Evolutionary conservation across 1,284 basidiomycete genomes (phyloP).

Genomic region (Ceratobasidium sp.): DNA sequence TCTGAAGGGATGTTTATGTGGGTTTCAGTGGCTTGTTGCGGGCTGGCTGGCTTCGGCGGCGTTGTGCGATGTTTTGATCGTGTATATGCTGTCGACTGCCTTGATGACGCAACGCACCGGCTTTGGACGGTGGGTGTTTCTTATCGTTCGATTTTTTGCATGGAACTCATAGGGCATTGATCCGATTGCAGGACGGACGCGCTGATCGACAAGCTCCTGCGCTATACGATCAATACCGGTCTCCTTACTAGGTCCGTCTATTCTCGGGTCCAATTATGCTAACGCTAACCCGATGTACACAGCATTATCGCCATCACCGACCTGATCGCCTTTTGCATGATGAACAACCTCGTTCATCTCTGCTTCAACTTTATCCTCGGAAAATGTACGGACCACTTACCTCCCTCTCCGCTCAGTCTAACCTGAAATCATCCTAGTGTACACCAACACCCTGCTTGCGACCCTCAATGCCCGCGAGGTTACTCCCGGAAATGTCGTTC

Average conservation of each 20-base stretch:
- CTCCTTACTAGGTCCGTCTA: slow-evolving; percentile 52
- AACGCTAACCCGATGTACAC: not conserved
- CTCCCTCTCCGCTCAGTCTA: not conserved
- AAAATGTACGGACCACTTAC: slow-evolving; percentile 50
- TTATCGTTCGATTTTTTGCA: not conserved
- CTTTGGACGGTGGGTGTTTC: slow-evolving; percentile 51
- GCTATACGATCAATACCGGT: slow-evolving; percentile 55
- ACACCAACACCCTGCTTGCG: slow-evolving; percentile 31
- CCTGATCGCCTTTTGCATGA: slow-evolving; percentile 52
- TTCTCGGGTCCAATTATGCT: not conserved
- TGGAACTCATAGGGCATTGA: not conserved
- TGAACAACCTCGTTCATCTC: slow-evolving; percentile 53
- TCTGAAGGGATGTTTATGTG: slow-evolving; percentile 5
- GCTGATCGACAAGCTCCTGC: slow-evolving; percentile 53
- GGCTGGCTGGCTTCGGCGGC: slow-evolving; percentile 53
- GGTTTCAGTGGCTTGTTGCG: slow-evolving; percentile 53
- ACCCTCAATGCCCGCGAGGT: slow-evolving; percentile 25
- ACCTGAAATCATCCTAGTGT: not conserved
- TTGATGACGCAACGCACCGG: slow-evolving; percentile 53
- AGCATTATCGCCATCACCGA: slow-evolving; percentile 53
- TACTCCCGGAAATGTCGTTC: slow-evolving; percentile 19
- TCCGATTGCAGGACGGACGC: slow-evolving; percentile 52
- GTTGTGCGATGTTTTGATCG: slow-evolving; percentile 54
- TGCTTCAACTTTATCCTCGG: slow-evolving; percentile 55
- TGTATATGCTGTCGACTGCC: slow-evolving; percentile 53